Base-by-base conservation (phyloP, 257 asterid species). In the Solanum virginianum region DNA sequence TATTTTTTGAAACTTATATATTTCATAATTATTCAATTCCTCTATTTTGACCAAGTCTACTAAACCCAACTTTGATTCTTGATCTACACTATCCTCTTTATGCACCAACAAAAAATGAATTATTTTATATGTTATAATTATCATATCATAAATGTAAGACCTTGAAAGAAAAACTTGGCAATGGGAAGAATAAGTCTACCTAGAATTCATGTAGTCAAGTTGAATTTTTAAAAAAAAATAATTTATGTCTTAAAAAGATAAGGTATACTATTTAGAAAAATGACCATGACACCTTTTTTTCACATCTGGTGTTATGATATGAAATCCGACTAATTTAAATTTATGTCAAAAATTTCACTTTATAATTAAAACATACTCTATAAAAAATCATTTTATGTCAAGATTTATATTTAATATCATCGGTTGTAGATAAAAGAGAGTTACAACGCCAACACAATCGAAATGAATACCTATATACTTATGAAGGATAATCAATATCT, bases 291-390 rank as follows among this genome's bases (percentile, higher is more conserved):
- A 22, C 1, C 4, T 69, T 36, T 69, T 36, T 62, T 68, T 36
- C 2, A 32, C 7, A 36, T 49, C 0, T 7, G 0, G 0, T 3
- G 5, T 68, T 32, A 1, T 32, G 0, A 32, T 63, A 12, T 15
- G 47, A 32, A 22, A 4, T 8, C 8, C 0, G 22, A 68, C 0
- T 69, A 17, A 16, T 8, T 36, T 68, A 0, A 16, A 36, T 68
- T 68, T 4, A 32, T 1, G 2, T 36, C 0, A 0, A 36, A 0
- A 68, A 32, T 2, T 36, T 0, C 2, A 69, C 0, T 59, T 20
- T 59, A 10, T 1, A 4, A 6, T 56, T 17, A 56, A 55, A 55
- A 2, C 8, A 6, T 18, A 14, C 15, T 1, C 6, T 3, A 15
- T 3, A 1, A 15, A 5, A 5, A 14, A 6, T 8, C 0, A 54